These are phyloP conservation scores for Naegleria gruberi DNA, from an alignment of 208 protist genomes.

Conservation along the genomic window DNA sequence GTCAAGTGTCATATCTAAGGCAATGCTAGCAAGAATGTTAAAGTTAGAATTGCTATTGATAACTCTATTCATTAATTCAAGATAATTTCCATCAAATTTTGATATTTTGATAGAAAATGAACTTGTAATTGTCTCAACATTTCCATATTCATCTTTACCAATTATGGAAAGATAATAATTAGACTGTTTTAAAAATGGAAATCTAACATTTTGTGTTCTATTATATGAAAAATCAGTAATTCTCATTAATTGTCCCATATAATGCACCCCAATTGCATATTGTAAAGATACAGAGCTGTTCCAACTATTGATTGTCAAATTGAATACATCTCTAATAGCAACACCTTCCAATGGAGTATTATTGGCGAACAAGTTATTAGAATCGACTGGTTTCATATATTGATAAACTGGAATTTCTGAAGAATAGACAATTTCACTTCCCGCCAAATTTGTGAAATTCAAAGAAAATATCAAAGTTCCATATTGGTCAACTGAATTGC, in stretches of 20 bases:
- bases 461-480: no score
- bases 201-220: neutral
- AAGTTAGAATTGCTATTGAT: neutral
- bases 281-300: neutral
- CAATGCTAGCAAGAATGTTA: neutral
- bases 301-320: neutral
- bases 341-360: neutral
- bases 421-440: no score
- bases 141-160: neutral
- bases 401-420: no score
- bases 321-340: neutral
- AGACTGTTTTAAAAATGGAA: neutral
- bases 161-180: neutral
- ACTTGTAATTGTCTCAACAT: neutral
- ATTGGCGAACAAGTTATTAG: no score
- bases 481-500: no score
- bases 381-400: no score
- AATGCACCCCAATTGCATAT: neutral
- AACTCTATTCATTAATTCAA: neutral
- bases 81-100: neutral
- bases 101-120: neutral
- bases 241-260: neutral
- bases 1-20: neutral
- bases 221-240: neutral
- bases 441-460: no score